phyloP scores from a whole-genome alignment of 495 filamentous ascomycete genomes.

The Aspergillus ellipticus region DNA sequence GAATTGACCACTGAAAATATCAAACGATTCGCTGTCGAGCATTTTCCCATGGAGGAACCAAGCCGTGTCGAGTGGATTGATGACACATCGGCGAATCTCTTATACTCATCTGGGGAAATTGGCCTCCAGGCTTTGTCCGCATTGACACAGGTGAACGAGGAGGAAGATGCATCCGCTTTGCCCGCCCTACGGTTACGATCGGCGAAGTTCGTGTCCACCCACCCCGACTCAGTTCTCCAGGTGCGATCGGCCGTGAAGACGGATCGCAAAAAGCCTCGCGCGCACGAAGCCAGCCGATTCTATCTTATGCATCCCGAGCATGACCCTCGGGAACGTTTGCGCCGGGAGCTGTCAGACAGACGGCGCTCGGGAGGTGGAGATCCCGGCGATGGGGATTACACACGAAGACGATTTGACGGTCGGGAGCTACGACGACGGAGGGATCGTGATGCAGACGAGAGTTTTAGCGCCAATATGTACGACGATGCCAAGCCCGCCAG shows the following conservation, averaged over 20 bases:
- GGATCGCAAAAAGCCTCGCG: slow-evolving; percentile 75
- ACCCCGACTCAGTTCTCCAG: slow-evolving; percentile 65
- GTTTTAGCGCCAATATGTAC: slow-evolving; percentile 72
- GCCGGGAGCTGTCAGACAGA: slow-evolving; percentile 41
- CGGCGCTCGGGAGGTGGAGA: slow-evolving; percentile 55
- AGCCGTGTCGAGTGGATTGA: slow-evolving; percentile 87
- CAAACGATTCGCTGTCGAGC: slow-evolving; percentile 61
- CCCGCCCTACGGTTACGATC: slow-evolving; percentile 49
- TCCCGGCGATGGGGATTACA: slow-evolving; percentile 57
- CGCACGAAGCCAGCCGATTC: slow-evolving; percentile 77
- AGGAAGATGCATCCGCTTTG: slow-evolving; percentile 35
- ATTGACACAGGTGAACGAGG: slow-evolving; percentile 45
- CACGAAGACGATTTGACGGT: slow-evolving; percentile 53
- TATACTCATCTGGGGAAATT: slow-evolving; percentile 67
- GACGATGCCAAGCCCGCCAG: slow-evolving; percentile 50
- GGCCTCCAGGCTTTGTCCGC: slow-evolving; percentile 69
- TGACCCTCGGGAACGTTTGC: slow-evolving; percentile 72
- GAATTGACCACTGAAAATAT: slow-evolving; percentile 75
- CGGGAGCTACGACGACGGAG: slow-evolving; percentile 51
- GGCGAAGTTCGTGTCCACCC: slow-evolving; percentile 60
- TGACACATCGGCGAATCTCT: slow-evolving; percentile 81
- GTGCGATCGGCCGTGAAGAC: slow-evolving; percentile 69
- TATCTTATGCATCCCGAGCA: slow-evolving; percentile 88
- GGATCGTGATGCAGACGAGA: slow-evolving; percentile 48
- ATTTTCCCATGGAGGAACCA: slow-evolving; percentile 53